Evolutionary conservation across 495 filamentous ascomycete genomes (phyloP).

Genomic region (Aspergillus nidulans): DNA sequence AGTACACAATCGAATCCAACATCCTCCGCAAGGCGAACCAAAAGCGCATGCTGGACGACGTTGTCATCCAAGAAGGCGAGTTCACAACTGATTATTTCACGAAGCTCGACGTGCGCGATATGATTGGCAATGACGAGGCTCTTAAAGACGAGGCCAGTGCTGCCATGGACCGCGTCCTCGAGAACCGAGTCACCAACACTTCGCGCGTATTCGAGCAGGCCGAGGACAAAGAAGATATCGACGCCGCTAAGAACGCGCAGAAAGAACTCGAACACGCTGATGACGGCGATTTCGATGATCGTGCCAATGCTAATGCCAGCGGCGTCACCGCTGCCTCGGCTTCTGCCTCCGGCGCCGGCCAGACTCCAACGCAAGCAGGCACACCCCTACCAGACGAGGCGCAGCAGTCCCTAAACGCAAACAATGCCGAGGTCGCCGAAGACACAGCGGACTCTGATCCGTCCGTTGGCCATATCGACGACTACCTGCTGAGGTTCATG

Average conservation of each 20-base stretch:
- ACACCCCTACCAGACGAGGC: slow-evolving; percentile 25
- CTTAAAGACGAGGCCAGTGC: slow-evolving; percentile 64
- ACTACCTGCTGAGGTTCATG: slow-evolving; percentile 79
- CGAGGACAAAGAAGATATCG: slow-evolving; percentile 89
- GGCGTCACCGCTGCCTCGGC: slow-evolving; percentile 20
- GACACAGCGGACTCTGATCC: slow-evolving; percentile 33
- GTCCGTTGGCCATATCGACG: slow-evolving; percentile 62
- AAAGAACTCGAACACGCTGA: slow-evolving; percentile 84
- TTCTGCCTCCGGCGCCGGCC: slow-evolving; percentile 1
- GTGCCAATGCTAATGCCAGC: slow-evolving; percentile 13
- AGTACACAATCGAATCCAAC: slow-evolving; percentile 98
- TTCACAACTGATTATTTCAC: slow-evolving; percentile 98
- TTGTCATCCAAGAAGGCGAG: slow-evolving; percentile 97
- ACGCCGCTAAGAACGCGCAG: slow-evolving; percentile 80
- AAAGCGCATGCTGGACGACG: slow-evolving; percentile 95
- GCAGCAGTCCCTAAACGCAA: slow-evolving; percentile 8
- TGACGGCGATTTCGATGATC: slow-evolving; percentile 87
- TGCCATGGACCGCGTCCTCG: slow-evolving; percentile 85
- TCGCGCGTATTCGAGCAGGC: slow-evolving; percentile 73
- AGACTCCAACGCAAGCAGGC: slow-evolving; percentile 22
- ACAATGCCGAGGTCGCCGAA: slow-evolving; percentile 18
- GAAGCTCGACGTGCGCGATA: slow-evolving; percentile 64
- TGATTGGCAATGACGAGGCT: slow-evolving; percentile 58
- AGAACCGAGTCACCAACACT: slow-evolving; percentile 48
- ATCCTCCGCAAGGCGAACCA: slow-evolving; percentile 95